These are phyloP conservation scores for Ormosia emarginata DNA, from an alignment of 306 rosid genomes.

Conservation along the genomic window DNA sequence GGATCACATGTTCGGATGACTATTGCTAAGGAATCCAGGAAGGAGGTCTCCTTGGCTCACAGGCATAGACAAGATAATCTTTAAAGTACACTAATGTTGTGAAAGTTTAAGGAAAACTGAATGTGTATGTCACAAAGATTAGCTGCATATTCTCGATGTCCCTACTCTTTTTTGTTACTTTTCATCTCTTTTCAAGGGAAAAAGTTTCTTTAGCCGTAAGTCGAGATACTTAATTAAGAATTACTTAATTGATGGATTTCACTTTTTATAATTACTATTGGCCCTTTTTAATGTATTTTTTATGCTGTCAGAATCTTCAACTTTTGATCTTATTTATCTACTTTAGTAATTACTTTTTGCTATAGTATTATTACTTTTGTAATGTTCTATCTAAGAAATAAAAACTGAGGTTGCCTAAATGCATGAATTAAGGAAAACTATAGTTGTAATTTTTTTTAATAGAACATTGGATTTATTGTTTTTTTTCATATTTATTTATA, in stretches of 20 bases:
- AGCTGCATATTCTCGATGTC: not conserved
- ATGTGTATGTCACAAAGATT: not conserved
- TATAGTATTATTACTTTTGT: not conserved
- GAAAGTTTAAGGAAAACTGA: not conserved
- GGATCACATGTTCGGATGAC: not conserved
- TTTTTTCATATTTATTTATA: no score
- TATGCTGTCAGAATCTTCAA: conserved; percentile 18
- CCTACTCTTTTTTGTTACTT: not conserved
- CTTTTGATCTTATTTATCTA: not conserved
- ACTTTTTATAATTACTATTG: not conserved
- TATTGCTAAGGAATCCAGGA: conserved; percentile 8
- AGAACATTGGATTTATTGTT: not conserved
- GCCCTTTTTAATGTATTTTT: not conserved
- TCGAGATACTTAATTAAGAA: not conserved
- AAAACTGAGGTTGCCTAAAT: not conserved
- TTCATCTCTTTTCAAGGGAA: not conserved
- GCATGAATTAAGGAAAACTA: not conserved
- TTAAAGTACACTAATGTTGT: not conserved
- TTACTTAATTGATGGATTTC: not conserved
- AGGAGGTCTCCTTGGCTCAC: not conserved
- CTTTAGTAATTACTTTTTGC: not conserved
- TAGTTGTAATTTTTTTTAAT: not conserved
- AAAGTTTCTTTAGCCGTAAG: not conserved
- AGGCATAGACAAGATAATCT: not conserved
- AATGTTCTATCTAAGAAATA: not conserved